Evolutionary conservation across 305 asterid genomes (phyloP).

Genomic region (Striga hermonthica): DNA sequence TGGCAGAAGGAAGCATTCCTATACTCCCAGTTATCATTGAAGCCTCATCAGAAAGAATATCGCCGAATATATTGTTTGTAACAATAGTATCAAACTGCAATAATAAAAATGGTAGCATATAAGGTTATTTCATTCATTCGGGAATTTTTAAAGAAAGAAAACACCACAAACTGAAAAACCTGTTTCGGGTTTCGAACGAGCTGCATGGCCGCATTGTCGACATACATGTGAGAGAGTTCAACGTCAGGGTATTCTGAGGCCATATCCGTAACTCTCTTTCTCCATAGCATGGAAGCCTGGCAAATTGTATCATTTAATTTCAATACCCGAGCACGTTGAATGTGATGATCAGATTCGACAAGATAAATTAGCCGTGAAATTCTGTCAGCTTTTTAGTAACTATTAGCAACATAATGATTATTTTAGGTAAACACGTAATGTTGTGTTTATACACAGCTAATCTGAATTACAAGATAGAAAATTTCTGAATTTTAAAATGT

Average conservation of each 20-base stretch:
- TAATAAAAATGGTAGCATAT: slow-evolving; percentile 23
- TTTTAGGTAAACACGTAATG: background rate
- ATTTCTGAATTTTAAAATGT: background rate
- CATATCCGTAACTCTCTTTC: slow-evolving; percentile 60
- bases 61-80: slow-evolving; percentile 94
- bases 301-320: slow-evolving; percentile 15
- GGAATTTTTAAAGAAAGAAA: slow-evolving; percentile 26
- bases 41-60: slow-evolving; percentile 95
- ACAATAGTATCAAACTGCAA: slow-evolving; percentile 95
- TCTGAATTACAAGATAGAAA: slow-evolving; percentile 1
- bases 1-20: slow-evolving; percentile 99
- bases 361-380: background rate
- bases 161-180: slow-evolving; percentile 38
- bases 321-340: background rate
- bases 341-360: background rate
- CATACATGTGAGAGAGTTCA: slow-evolving; percentile 96
- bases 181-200: slow-evolving; percentile 95
- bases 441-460: background rate
- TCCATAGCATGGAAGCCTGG: slow-evolving; percentile 97
- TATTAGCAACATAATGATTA: slow-evolving; percentile 1
- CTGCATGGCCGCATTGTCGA: slow-evolving; percentile 98
- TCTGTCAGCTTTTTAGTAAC: background rate
- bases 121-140: slow-evolving; percentile 18
- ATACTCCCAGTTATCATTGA: slow-evolving; percentile 98
- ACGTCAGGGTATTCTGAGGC: slow-evolving; percentile 86